Evolutionary conservation across 1,284 basidiomycete genomes (phyloP), one percentile per base, ranked within the genome.

Genomic region (Paramarasmius palmivorus): DNA sequence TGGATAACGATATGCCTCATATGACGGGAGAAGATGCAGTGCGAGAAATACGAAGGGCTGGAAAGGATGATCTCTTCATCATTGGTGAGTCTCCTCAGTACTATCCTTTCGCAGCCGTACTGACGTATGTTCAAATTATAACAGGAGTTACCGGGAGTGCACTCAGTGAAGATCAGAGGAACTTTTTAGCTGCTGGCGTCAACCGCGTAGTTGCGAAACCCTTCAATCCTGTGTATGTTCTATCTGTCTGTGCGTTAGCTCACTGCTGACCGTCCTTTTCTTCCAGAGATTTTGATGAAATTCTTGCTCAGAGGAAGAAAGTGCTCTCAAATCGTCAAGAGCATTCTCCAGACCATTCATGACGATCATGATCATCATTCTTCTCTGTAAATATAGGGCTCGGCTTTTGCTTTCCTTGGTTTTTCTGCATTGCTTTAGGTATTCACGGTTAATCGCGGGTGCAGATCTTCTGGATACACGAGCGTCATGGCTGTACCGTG

Each of bases 21-120:
- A 63, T 66, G 63, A 64, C 66, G 14, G 66, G 66, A 17, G 61
- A 65, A 45, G 63, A 67, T 12, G 64, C 65, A 25, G 63, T 66
- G 17, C 59, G 57, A 49, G 57, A 62, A 50, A 54, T 68, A n/a
- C 49, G 65, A 48, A 41, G 42, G 25, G 42, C 57, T 19, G 62
- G 64, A 15, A 37, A 60, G 45, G 29, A 57, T 26, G 65, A 67
- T 47, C 59, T 64, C 49, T 56, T 67, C 17, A 62, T 66, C 32
- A 61, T 57, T 17, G 52, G 52, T 44, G 50, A 23, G 39, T 48
- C 41, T n/a, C n/a, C n/a, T n/a, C n/a, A n/a, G n/a, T n/a, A n/a
- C n/a, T n/a, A n/a, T n/a, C n/a, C n/a, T n/a, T n/a, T n/a, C n/a
- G n/a, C n/a, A n/a, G n/a, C n/a, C n/a, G n/a, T n/a, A n/a, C n/a